Conservation (phyloP, 257 asterid species). For the Solanum chaucha region DNA sequence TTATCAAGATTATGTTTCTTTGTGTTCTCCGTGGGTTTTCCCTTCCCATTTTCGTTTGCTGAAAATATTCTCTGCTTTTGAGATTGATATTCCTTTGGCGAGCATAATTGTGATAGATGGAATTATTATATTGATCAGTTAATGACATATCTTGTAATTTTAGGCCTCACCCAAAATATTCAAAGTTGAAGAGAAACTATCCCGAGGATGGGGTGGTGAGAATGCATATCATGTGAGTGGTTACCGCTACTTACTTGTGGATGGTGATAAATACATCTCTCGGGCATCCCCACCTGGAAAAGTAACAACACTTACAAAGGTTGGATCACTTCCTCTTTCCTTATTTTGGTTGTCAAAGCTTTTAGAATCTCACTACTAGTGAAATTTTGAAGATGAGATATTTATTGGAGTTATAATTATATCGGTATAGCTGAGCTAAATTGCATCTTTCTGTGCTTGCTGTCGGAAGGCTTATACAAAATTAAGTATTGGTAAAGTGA, state of each 20-base stretch:
- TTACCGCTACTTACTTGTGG: conserved; percentile 85
- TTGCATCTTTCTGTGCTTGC: neutral
- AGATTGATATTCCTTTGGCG: neutral
- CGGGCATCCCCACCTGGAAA: conserved; percentile 98
- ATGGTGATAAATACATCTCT: conserved; percentile 62
- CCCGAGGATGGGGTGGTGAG: conserved; percentile 99
- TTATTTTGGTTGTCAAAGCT: neutral
- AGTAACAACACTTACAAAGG: conserved; percentile 92
- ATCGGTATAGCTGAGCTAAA: neutral
- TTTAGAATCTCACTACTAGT: neutral
- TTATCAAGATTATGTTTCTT: neutral
- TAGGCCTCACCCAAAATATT: conserved; percentile 60
- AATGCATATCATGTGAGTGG: conserved; percentile 97
- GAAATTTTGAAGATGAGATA: neutral
- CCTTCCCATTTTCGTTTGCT: neutral
- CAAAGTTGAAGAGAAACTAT: conserved; percentile 90
- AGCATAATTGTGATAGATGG: neutral
- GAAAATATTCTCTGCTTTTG: neutral
- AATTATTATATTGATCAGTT: neutral
- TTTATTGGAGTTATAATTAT: neutral
- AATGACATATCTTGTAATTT: conserved; percentile 10
- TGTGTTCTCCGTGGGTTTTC: neutral
- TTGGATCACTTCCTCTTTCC: conserved; percentile 10
- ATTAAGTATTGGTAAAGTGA: neutral
- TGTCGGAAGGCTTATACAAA: neutral